These are phyloP conservation scores for Thecaphora frezii DNA, from an alignment of 1,284 basidiomycete species.

Conservation along the genomic window DNA sequence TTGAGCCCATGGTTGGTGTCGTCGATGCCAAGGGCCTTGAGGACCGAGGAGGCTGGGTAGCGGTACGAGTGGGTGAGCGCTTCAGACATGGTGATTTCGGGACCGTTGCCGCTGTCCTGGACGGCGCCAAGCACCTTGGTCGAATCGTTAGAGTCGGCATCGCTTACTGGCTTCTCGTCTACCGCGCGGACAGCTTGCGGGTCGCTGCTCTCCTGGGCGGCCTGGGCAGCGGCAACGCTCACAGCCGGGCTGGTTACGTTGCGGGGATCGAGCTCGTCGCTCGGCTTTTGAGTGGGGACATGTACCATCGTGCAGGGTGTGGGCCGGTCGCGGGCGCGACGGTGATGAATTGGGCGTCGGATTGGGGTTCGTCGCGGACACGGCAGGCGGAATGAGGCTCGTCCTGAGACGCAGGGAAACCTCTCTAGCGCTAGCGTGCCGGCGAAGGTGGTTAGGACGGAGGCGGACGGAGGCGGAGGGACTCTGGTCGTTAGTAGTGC, in stretches of 20 bases:
- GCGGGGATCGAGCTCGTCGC: not conserved
- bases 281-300: not conserved
- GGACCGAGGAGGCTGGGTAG: conserved; percentile 4
- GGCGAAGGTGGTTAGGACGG: too few species aligned
- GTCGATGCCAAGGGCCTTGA: conserved; percentile 28
- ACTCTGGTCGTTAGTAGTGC: too few species aligned
- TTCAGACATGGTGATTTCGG: not conserved
- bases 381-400: too few species aligned
- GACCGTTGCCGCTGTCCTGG: not conserved
- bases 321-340: too few species aligned
- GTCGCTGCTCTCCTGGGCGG: not conserved
- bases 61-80: not conserved
- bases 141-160: not conserved
- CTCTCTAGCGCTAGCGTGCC: too few species aligned
- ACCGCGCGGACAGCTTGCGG: not conserved
- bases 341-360: too few species aligned
- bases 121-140: not conserved
- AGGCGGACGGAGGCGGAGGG: too few species aligned
- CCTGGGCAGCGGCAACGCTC: not conserved
- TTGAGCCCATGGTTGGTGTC: conserved; percentile 42
- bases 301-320: not conserved
- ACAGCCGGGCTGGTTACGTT: not conserved
- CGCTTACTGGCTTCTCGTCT: not conserved
- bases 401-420: too few species aligned
- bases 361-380: too few species aligned